phyloP scores from a whole-genome alignment of 352 stramenopile species.

The Hyphochytrium catenoides region DNA sequence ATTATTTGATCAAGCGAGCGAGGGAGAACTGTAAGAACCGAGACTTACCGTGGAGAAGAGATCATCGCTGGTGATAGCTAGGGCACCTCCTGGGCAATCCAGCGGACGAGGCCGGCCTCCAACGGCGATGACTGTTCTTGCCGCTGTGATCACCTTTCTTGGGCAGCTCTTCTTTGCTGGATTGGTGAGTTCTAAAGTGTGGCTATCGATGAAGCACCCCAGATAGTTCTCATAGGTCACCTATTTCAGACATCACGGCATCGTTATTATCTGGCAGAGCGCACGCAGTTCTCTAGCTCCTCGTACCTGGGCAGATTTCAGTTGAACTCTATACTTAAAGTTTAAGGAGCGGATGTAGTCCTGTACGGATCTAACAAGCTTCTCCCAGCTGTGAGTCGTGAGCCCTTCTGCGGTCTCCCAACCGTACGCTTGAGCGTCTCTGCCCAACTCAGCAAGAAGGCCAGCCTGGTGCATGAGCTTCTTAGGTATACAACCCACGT shows the following conservation, averaged over 20 bases:
- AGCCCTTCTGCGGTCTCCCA: constrained; percentile 21
- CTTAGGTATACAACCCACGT: constrained; percentile 98
- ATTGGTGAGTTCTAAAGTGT: constrained; percentile 78
- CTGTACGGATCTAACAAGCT: constrained; percentile 74
- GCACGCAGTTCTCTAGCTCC: no score
- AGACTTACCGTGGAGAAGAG: constrained; percentile 32
- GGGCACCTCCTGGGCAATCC: constrained; percentile 65
- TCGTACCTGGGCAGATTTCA: no score
- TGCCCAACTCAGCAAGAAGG: constrained; percentile 65
- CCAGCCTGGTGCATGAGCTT: constrained; percentile 96
- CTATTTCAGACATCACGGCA: constrained; percentile 83
- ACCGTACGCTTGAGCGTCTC: constrained; percentile 63
- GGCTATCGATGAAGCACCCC: constrained; percentile 70
- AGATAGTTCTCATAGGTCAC: constrained; percentile 80
- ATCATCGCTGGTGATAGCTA: constrained; percentile 73
- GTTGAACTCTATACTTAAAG: constrained; percentile 93
- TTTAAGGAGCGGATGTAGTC: constrained; percentile 94
- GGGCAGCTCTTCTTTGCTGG: constrained; percentile 50
- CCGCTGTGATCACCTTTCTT: constrained; percentile 59
- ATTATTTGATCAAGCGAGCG: no score
- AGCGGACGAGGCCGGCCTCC: constrained; percentile 71
- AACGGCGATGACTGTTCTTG: constrained; percentile 80
- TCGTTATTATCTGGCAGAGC: no score
- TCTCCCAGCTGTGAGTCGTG: constrained; percentile 62
- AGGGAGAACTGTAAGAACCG: constrained; percentile 16